Evolutionary conservation across 2,329 filamentous ascomycete species (phyloP), one percentile per base, ranked within the genome.

Genomic region (Hypoxylon sp.): DNA sequence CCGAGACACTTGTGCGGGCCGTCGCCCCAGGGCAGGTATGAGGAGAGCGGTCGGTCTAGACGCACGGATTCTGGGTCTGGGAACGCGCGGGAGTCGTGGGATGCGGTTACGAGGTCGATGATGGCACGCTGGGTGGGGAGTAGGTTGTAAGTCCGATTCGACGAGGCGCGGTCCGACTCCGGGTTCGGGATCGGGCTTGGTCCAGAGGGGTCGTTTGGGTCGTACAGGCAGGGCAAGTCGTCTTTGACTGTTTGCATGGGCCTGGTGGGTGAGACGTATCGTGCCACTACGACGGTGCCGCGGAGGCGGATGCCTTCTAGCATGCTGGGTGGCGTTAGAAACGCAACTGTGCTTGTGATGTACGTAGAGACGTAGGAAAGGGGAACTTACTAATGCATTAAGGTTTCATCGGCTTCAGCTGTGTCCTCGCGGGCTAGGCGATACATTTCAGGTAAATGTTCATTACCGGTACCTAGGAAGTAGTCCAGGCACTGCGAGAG

Each of bases 401-500:
- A 54, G 37, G 47, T 81, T 26, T 88, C 81, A 67, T 89, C 86
- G 0, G 87, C 83, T 67, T 86, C 84, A 5, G 79, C 70, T 2
- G 82, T 85, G 62, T 86, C 78, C 50, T 83, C 74, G 52, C 83
- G 81, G 35, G 88, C 83, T 5, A 89, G 80, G 13, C 80, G 79
- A 69, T 86, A 82, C 70, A 90, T 84, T 56, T 85, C 83, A 0
- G 84, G 79, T 1, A 89, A 79, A 69, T 89, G 81, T 35, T 80
- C 63, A 69, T 80, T 78, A 72, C 85, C 83, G 65, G 85, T 78
- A 55, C 81, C 81, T 9, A 90, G 81, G 74, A 88, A 90, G 78
- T 85, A 90, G 72, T 90, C 88, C 53, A 90, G 78, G 42, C 86
- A 81, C 77, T 89, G 85, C 0, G 85, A 82, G 72, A 90, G 86